Evolutionary conservation across 441 rosid genomes (phyloP), one percentile per base, ranked within the genome.

Genomic region (Kokia cookei): DNA sequence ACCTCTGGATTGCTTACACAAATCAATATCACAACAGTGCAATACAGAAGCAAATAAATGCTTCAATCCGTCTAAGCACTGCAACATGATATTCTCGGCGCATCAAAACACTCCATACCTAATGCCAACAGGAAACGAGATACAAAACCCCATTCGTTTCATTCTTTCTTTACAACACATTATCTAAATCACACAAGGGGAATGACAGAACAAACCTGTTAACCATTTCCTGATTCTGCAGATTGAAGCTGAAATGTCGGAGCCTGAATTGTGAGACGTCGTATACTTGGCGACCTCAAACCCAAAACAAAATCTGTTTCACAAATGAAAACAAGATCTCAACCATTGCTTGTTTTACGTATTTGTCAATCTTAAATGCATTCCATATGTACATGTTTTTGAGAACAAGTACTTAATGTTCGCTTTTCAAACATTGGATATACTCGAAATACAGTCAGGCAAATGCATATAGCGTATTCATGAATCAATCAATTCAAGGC

Each of bases 21-120:
- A 75, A 84, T 91, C 98, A 77, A 90, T 83, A 85, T 91, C 96
- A 73, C 90, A 93, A 74, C 96, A 93, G 79, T 74, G 85, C 76
- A 92, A 73, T 32, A 91, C 67, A 82, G 88, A 87, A 75, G 89
- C 73, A 86, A 83, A 79, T 60, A 86, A 72, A 71, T 82, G 88
- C 88, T 84, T 85, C 74, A 92, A 14, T 69, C 96, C 94, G 77
- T 86, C 93, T 85, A 93, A 48, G 87, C 92, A 91, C 94, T 84
- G 92, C 90, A 89, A 80, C 98, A 94, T 94, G 94, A 85, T 94
- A 84, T 66, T 81, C 74, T 76, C 77, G 40, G 40, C 62, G 78
- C 84, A 84, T 88, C 93, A 92, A 86, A 81, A 87, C 90, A 75
- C 85, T 84, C 87, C 96, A 93, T 93, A 76, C 90, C 98, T 93